A percentile compares a stretch with the other conserved stretches of the same genome.
Evolutionary conservation across 1,284 basidiomycete species (phyloP).

Genomic region (Ustilago sp.): DNA sequence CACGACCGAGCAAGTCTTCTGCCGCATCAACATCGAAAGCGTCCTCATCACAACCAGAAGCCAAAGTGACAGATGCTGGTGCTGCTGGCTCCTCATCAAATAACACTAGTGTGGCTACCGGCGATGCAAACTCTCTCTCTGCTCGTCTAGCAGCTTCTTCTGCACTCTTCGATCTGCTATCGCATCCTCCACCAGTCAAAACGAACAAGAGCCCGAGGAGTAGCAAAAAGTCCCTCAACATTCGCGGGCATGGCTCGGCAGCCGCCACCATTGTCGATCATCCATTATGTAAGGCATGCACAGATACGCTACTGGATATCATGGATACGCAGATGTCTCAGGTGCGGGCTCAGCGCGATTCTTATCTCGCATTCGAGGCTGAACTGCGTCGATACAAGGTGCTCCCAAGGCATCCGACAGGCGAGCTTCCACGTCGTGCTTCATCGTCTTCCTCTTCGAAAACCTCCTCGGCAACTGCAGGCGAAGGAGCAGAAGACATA

Average conservation of each 20-base stretch:
- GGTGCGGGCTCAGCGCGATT: conserved; percentile 88
- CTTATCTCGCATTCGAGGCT: conserved; percentile 71
- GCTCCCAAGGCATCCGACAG: conserved; percentile 11
- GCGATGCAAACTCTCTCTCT: conserved; percentile 42
- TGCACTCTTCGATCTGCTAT: conserved; percentile 39
- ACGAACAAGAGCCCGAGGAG: conserved; percentile 6
- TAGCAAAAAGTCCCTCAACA: conserved; percentile 18
- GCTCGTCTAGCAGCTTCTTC: conserved; percentile 36
- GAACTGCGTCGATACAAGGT: conserved; percentile 53
- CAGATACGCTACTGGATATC: conserved; percentile 81
- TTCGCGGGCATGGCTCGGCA: conserved; percentile 1
- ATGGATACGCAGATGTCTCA: conserved; percentile 88
- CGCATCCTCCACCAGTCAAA: conserved; percentile 27
- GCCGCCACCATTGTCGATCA: conserved; percentile 77
- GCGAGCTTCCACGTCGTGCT: not conserved
- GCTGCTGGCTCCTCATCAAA: not conserved
- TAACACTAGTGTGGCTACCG: not conserved
- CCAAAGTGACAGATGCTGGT: not conserved
- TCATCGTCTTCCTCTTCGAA: conserved; percentile 17
- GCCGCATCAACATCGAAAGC: not conserved
- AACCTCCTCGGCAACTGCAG: not conserved
- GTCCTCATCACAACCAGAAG: not conserved
- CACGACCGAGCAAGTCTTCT: not conserved
- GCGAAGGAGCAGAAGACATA: conserved; percentile 8
- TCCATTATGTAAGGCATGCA: conserved; percentile 94